A percentile compares a stretch with the other conserved stretches of the same genome.
These are phyloP conservation scores for Mortierella hygrophila DNA, from an alignment of 192 early-diverging fungal species.

Conservation along the genomic window DNA sequence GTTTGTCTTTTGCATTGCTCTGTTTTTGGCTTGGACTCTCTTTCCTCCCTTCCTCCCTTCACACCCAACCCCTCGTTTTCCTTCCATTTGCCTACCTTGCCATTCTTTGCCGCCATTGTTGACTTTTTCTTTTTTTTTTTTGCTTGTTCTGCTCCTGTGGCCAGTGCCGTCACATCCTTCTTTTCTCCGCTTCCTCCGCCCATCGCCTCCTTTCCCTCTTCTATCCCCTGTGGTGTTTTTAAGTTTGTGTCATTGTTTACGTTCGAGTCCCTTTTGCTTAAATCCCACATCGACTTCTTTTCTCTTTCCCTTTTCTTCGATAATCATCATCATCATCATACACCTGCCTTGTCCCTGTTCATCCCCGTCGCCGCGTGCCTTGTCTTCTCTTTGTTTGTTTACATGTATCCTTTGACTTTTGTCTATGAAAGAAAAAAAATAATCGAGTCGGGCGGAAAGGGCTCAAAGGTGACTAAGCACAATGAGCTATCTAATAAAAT, in stretches of 20 bases:
- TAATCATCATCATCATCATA: not conserved
- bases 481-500: not conserved
- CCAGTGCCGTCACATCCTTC: not conserved
- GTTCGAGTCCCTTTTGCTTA: not conserved
- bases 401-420: not conserved
- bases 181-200: not conserved
- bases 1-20: too few relatives aligned
- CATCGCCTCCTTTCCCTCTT: not conserved
- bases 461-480: conserved; percentile 3
- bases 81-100: not conserved
- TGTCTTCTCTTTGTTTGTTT: not conserved
- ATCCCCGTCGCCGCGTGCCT: not conserved
- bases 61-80: not conserved
- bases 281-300: not conserved
- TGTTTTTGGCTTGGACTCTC: not conserved
- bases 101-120: not conserved
- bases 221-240: not conserved
- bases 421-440: not conserved
- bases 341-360: not conserved
- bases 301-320: not conserved
- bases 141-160: not conserved
- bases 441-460: not conserved
- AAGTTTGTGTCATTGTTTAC: not conserved
- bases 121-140: not conserved
- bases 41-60: not conserved